A percentile compares a stretch with the other conserved stretches of the same genome.
These are phyloP conservation scores for Xylariaceae sp. DNA, from an alignment of 2,329 filamentous ascomycete genomes.

Conservation along the genomic window DNA sequence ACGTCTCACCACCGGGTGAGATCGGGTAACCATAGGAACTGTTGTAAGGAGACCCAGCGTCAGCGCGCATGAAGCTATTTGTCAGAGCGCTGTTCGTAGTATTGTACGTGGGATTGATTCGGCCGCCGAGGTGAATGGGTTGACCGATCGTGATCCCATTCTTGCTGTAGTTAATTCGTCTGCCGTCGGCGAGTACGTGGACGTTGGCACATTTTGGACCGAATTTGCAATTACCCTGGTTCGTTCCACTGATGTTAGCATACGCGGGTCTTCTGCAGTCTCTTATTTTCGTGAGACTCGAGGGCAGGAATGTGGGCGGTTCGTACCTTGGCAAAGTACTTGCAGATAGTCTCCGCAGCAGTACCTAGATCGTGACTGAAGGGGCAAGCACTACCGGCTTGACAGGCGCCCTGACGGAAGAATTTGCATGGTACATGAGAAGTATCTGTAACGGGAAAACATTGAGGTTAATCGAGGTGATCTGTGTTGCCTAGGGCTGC, in stretches of 20 bases:
- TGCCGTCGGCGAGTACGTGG: slow-evolving; percentile 89
- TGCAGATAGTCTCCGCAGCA: slow-evolving; percentile 86
- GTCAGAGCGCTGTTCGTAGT: slow-evolving; percentile 68
- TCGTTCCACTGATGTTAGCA: slow-evolving; percentile 20
- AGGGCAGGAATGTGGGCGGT: slow-evolving; percentile 1
- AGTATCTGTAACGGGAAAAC: slow-evolving; percentile 59
- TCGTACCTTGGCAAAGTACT: slow-evolving; percentile 94
- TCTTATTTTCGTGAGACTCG: background rate
- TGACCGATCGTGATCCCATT: slow-evolving; percentile 62
- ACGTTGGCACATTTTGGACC: slow-evolving; percentile 96
- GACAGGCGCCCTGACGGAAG: slow-evolving; percentile 92
- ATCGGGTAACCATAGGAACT: slow-evolving; percentile 36
- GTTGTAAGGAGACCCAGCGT: slow-evolving; percentile 42
- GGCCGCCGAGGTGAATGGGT: slow-evolving; percentile 58
- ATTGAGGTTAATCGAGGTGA: slow-evolving; percentile 12
- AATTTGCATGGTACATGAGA: slow-evolving; percentile 99
- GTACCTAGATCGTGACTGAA: slow-evolving; percentile 91
- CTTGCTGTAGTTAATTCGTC: slow-evolving; percentile 78
- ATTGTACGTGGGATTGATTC: slow-evolving; percentile 59
- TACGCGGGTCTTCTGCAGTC: background rate
- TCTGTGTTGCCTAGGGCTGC: background rate
- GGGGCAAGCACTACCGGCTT: slow-evolving; percentile 92
- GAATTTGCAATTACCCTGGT: slow-evolving; percentile 96
- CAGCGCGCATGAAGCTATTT: slow-evolving; percentile 64
- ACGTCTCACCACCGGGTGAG: slow-evolving; percentile 37